Percentiles rank a stretch among this genome's conserved stretches.
These are phyloP conservation scores for Schizothecium vesticola DNA, from an alignment of 495 filamentous ascomycete species.

Conservation along the genomic window DNA sequence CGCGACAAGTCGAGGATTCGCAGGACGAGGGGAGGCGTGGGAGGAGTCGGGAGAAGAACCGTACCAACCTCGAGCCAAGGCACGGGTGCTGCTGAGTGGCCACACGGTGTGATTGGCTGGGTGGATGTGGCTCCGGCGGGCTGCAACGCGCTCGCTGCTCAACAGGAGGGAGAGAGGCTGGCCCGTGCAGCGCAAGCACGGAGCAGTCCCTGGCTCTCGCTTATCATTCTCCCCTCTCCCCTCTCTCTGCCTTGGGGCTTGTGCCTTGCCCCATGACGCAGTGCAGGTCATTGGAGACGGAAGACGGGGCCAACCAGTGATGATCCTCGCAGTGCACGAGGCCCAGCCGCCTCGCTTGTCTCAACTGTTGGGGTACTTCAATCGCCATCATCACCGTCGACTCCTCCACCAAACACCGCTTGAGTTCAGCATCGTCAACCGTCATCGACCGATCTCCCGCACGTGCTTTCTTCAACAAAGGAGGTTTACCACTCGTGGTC, in stretches of 20 bases:
- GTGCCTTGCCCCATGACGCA: slow-evolving; percentile 11
- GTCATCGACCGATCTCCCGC: neutral
- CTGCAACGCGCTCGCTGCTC: neutral
- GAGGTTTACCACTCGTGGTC: neutral
- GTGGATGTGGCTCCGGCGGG: neutral
- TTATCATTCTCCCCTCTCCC: neutral
- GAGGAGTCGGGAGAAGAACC: neutral
- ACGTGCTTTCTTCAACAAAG: neutral
- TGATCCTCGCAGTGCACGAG: neutral
- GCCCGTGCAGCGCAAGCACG: neutral
- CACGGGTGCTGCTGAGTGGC: neutral
- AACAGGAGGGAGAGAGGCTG: neutral
- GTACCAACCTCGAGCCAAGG: neutral
- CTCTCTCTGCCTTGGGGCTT: neutral
- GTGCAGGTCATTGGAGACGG: neutral
- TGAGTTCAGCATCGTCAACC: neutral
- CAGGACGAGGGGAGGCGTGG: neutral
- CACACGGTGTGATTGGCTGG: neutral
- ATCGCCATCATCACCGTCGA: slow-evolving; percentile 5
- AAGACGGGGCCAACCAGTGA: slow-evolving; percentile 5
- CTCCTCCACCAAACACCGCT: neutral
- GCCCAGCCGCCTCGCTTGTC: slow-evolving; percentile 3
- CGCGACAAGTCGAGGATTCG: neutral
- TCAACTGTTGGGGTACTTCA: slow-evolving; percentile 6
- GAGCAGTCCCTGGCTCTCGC: neutral